Conservation (phyloP, 345 rosid genomes). For the Viola odorata region DNA sequence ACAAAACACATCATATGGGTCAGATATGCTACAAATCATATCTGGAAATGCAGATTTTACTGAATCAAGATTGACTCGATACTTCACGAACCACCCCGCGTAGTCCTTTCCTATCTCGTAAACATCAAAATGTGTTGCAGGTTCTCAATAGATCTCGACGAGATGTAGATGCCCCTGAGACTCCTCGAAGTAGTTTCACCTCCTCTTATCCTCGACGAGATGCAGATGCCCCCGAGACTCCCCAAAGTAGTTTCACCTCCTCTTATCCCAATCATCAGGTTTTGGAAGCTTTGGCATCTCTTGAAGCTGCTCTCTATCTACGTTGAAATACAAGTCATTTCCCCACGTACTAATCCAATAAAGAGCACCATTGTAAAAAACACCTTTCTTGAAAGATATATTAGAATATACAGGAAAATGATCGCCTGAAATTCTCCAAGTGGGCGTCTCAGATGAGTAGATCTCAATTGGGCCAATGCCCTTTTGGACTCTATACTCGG, state of each 20-base stretch:
- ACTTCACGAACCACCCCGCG: slow-evolving; percentile 7
- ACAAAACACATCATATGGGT: neutral
- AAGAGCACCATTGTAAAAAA: slow-evolving; percentile 18
- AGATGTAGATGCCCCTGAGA: slow-evolving; percentile 6
- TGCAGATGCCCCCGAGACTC: slow-evolving; percentile 6
- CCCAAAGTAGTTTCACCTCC: slow-evolving; percentile 1
- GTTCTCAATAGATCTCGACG: slow-evolving; percentile 3
- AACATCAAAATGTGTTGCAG: slow-evolving; percentile 9
- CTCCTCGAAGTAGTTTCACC: slow-evolving; percentile 1
- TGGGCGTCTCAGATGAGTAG: slow-evolving; percentile 10
- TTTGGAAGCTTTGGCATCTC: slow-evolving; percentile 2
- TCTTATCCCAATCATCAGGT: slow-evolving; percentile 3
- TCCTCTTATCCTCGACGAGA: slow-evolving; percentile 3
- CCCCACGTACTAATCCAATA: slow-evolving; percentile 15
- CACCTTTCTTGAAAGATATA: slow-evolving; percentile 1
- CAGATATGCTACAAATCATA: neutral
- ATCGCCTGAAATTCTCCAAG: slow-evolving; percentile 6
- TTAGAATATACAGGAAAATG: neutral
- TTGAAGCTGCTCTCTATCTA: neutral
- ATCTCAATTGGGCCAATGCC: slow-evolving; percentile 2
- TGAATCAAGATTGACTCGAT: neutral
- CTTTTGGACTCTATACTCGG: too few species aligned
- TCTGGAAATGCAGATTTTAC: slow-evolving; percentile 11
- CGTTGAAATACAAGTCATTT: neutral
- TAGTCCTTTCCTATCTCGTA: slow-evolving; percentile 12